Conservation (phyloP, 1,284 basidiomycete genomes). For the Mrakiaceae sp. region DNA sequence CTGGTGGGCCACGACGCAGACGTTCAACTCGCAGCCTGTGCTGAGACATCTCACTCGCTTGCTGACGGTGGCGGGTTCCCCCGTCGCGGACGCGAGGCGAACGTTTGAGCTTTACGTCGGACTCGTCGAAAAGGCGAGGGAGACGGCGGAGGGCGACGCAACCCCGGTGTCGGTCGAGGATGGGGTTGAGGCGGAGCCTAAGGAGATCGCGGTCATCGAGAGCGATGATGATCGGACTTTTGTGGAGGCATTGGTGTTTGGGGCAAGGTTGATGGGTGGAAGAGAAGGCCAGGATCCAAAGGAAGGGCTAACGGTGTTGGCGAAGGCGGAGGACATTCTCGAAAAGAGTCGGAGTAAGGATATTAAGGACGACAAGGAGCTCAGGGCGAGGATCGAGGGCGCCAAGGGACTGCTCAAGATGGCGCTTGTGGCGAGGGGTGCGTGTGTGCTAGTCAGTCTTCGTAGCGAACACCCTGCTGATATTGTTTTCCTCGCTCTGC, state of each 20-base stretch:
- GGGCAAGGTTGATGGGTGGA: constrained; percentile 57
- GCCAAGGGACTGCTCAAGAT: constrained; percentile 7
- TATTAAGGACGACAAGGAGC: background rate
- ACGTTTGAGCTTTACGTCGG: constrained; percentile 72
- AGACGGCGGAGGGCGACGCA: constrained; percentile 42
- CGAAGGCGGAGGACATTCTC: background rate
- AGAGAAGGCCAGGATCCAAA: constrained; percentile 28
- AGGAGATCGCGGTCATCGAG: constrained; percentile 30
- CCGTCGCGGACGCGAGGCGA: constrained; percentile 50
- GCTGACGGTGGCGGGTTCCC: constrained; percentile 26
- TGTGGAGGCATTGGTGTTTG: constrained; percentile 59
- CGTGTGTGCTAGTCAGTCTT: background rate
- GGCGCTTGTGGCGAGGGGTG: constrained; percentile 4
- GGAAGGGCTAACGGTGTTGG: constrained; percentile 21
- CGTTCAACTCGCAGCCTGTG: constrained; percentile 77
- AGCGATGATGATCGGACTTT: constrained; percentile 52
- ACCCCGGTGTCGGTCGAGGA: constrained; percentile 2
- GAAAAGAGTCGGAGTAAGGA: no score
- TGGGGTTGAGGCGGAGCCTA: constrained; percentile 4
- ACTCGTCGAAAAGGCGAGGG: constrained; percentile 63
- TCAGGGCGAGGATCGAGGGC: constrained; percentile 5
- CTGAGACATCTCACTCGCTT: constrained; percentile 70
- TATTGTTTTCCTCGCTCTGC: background rate
- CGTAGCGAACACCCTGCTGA: no score
- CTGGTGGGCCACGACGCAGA: constrained; percentile 82